Percentiles rank a stretch among this genome's conserved stretches.
phyloP scores from a whole-genome alignment of 2,329 filamentous ascomycete species.

The Lachnellula suecica region DNA sequence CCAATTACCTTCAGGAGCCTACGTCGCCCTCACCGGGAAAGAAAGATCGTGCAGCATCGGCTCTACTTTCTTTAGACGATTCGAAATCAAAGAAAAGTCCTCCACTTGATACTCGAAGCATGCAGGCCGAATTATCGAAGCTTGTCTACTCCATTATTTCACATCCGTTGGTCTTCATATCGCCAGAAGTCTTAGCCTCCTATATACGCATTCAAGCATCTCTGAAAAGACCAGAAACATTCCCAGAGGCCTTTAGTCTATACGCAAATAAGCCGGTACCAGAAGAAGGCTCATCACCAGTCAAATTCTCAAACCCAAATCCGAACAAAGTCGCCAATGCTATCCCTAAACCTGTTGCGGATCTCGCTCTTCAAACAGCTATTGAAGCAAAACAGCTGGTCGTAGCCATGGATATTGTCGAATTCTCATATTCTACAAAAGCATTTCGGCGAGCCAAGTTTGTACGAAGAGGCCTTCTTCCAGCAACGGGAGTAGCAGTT shows the following conservation, averaged over 20 bases:
- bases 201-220: conserved; percentile 78
- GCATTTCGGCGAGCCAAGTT: conserved; percentile 69
- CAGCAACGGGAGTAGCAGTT: conserved; percentile 52
- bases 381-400: conserved; percentile 77
- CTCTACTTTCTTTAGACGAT: conserved; percentile 48
- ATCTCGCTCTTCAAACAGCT: conserved; percentile 74
- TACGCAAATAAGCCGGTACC: conserved; percentile 83
- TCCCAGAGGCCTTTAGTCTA: conserved; percentile 77
- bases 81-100: conserved; percentile 14
- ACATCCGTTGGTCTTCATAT: conserved; percentile 78
- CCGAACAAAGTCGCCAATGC: conserved; percentile 70
- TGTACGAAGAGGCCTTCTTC: conserved; percentile 61
- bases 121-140: conserved; percentile 51
- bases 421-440: conserved; percentile 64
- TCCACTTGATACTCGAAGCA: conserved; percentile 11
- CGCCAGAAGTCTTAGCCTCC: conserved; percentile 64
- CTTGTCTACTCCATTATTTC: conserved; percentile 69
- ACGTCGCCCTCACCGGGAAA: conserved; percentile 10
- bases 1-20: conserved; percentile 25
- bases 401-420: conserved; percentile 73
- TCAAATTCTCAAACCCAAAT: conserved; percentile 61
- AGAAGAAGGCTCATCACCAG: conserved; percentile 53
- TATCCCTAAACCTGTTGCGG: conserved; percentile 68
- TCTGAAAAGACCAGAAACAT: conserved; percentile 70
- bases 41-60: conserved; percentile 46